Conservation (phyloP, 2,329 filamentous ascomycete genomes). For the Pestalotiopsis sp. region DNA sequence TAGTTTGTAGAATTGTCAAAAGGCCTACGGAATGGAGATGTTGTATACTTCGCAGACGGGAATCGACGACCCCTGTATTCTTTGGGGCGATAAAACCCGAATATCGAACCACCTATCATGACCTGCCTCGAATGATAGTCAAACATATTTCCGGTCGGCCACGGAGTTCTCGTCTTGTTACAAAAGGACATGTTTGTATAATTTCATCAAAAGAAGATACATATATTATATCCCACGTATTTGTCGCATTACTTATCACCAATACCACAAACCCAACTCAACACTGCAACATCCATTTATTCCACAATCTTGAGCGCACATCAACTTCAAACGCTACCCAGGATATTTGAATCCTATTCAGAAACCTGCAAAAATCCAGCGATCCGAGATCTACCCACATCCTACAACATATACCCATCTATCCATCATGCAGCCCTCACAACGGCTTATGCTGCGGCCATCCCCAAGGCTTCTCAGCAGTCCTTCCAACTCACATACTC, state of each 20-base stretch:
- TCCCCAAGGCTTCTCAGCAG: conserved; percentile 1
- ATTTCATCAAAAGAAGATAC: neutral
- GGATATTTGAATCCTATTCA: too few relatives aligned
- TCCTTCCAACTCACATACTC: conserved; percentile 12
- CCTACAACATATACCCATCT: neutral
- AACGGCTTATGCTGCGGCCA: neutral
- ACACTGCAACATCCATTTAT: neutral
- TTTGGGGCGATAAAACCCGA: neutral
- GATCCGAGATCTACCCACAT: neutral
- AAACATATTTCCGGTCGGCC: neutral
- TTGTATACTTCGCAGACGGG: neutral
- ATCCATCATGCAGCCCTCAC: neutral
- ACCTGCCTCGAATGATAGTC: conserved; percentile 4
- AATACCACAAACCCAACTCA: neutral
- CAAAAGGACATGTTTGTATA: neutral
- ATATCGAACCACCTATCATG: conserved; percentile 6
- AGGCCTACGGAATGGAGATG: neutral
- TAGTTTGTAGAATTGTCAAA: neutral
- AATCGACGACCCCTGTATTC: neutral
- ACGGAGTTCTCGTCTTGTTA: neutral
- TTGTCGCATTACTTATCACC: neutral
- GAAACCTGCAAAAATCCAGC: neutral
- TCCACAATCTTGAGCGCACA: neutral
- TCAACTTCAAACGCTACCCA: too few relatives aligned
- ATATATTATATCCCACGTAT: neutral